Evolutionary conservation across 1,284 basidiomycete species (phyloP).

Genomic region (Hortiboletus rubellus): DNA sequence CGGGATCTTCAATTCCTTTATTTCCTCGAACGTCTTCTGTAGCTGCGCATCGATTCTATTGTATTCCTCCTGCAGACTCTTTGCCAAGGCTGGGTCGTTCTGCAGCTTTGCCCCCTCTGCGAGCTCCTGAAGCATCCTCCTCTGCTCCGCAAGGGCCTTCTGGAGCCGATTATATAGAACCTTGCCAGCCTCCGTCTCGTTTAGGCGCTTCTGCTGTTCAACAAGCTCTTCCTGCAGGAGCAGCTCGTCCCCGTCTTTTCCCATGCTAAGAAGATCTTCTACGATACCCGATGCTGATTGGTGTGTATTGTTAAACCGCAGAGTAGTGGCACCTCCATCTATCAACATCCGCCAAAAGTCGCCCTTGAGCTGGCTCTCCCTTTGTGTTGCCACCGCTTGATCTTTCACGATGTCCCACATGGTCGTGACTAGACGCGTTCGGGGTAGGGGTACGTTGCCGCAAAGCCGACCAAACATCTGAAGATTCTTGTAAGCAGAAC

Average conservation of each 20-base stretch:
- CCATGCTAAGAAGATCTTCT: background rate
- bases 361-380: constrained; percentile 25
- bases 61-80: constrained; percentile 13
- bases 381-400: constrained; percentile 3
- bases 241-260: background rate
- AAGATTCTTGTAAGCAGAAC: constrained; percentile 46
- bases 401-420: constrained; percentile 27
- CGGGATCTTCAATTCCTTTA: constrained; percentile 21
- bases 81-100: constrained; percentile 9
- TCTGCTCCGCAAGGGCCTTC: constrained; percentile 20
- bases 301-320: constrained; percentile 11
- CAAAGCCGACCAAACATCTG: constrained; percentile 42
- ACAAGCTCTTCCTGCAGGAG: constrained; percentile 28
- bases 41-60: constrained; percentile 8
- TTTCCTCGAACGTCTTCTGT: constrained; percentile 18
- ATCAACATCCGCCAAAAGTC: constrained; percentile 32
- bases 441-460: constrained; percentile 6
- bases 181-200: constrained; percentile 25
- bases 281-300: constrained; percentile 6
- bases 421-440: constrained; percentile 46
- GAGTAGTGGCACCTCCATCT: constrained; percentile 32
- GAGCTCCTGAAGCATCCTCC: constrained; percentile 9
- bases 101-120: constrained; percentile 13
- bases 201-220: constrained; percentile 11
- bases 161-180: constrained; percentile 20